Evolutionary conservation across 1,284 basidiomycete genomes (phyloP).

Genomic region (Ustilago curta): DNA sequence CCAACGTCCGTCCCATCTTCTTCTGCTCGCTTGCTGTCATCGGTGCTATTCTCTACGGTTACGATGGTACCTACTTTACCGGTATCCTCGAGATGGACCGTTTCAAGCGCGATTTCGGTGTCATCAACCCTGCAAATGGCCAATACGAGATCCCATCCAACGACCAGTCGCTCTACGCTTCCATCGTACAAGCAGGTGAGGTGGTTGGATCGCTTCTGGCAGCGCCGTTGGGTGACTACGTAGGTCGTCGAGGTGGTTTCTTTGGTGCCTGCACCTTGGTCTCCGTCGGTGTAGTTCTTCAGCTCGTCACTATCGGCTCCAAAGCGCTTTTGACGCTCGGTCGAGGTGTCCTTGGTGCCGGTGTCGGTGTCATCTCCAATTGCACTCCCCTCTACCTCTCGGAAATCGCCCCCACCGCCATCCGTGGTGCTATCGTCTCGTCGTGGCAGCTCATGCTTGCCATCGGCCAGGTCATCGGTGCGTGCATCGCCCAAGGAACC

Average conservation of each 20-base stretch:
- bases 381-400: constrained; percentile 70
- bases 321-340: constrained; percentile 70
- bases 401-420: constrained; percentile 71
- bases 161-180: constrained; percentile 66
- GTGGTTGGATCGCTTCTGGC: constrained; percentile 70
- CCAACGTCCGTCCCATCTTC: constrained; percentile 65
- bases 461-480: constrained; percentile 72
- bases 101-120: constrained; percentile 65
- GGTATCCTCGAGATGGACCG: constrained; percentile 69
- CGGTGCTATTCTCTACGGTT: constrained; percentile 70
- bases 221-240: constrained; percentile 70
- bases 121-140: constrained; percentile 37
- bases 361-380: constrained; percentile 71
- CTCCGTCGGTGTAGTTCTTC: constrained; percentile 70
- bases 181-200: constrained; percentile 72
- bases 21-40: constrained; percentile 67
- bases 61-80: constrained; percentile 63
- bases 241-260: constrained; percentile 71
- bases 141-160: constrained; percentile 54
- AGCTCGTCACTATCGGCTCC: constrained; percentile 69
- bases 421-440: constrained; percentile 71
- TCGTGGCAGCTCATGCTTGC: constrained; percentile 72
- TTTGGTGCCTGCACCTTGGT: constrained; percentile 67
- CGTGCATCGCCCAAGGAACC: constrained; percentile 70
- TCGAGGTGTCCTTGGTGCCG: constrained; percentile 70